phyloP scores from a whole-genome alignment of 140 eudicot genomes.

The Erigeron philadelphicus region DNA sequence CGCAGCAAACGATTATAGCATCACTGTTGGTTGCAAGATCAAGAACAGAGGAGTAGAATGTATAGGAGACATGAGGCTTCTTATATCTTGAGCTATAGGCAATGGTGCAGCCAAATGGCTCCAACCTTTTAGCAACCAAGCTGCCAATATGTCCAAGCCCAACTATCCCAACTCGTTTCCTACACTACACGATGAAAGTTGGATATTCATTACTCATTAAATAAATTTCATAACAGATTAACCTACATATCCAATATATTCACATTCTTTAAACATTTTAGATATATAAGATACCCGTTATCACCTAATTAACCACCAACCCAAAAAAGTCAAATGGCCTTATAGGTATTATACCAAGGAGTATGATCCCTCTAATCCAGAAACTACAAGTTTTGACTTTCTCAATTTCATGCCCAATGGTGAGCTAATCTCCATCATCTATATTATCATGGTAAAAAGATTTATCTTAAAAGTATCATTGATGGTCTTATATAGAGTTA shows the following conservation, averaged over 20 bases:
- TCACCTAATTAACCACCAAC: no score
- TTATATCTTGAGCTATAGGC: conserved; percentile 42
- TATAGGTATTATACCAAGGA: no score
- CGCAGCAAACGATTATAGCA: conserved; percentile 42
- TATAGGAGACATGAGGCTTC: conserved; percentile 31
- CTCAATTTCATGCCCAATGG: no score
- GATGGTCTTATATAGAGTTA: no score
- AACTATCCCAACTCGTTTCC: conserved; percentile 51
- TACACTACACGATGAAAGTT: conserved; percentile 27
- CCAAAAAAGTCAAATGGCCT: no score
- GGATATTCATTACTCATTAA: background rate
- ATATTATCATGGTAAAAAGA: no score
- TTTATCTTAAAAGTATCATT: no score
- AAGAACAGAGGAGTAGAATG: conserved; percentile 26
- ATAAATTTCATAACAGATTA: no score
- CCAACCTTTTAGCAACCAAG: conserved; percentile 38
- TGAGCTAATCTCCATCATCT: no score
- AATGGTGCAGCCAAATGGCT: conserved; percentile 45
- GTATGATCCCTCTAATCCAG: conserved; percentile 9
- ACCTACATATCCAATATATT: no score
- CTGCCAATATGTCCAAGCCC: conserved; percentile 57
- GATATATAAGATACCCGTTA: no score
- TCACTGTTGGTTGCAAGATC: conserved; percentile 47
- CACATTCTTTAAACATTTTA: no score
- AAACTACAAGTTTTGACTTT: background rate